Base-by-base conservation (phyloP, 202 grass and related monocot genomes). In the Bolboschoenoplectus hybrid region DNA sequence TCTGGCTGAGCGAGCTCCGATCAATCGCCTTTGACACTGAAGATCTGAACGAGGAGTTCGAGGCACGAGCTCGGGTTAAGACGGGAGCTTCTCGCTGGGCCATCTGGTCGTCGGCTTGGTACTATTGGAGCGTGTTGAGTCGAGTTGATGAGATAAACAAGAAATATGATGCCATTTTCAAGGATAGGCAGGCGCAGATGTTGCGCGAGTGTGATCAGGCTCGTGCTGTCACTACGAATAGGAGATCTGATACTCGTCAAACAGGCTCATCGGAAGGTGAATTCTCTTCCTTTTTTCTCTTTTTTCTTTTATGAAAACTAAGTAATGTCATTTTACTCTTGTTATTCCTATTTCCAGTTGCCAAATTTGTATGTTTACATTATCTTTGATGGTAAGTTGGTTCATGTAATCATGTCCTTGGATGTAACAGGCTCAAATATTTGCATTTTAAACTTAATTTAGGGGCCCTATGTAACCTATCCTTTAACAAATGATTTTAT, bases 1-100 rank as follows among this genome's bases (percentile, higher is more conserved):
- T 19, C 32, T 90, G 88, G 85, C 74, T 90, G 69, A 67, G 38
- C 16, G 85, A 90, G 41, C 88, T 90, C 63, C 44, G 85, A 32
- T 44, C 63, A 3, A 76, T 90, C 5, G 71, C 20, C 3, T 87
- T 85, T 50, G 85, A 86, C 36, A 69, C 69, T 64, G 84, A 89
- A 11, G 69, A 89, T 45, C 20, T 84, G 4, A 32, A 78, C 9
- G 61, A 89, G 1, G 66, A 85, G 67, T 80, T 83, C 5, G 49
- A 80, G 49, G 71, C 79, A 45, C 17, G 8, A 13, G 17, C 57
- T 47, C 39, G 14, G 17, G 17, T 84, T 16, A 36, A 32, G 4
- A 20, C 19, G n/a, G 0, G 19, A 20, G 20, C 44, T 19, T 69
- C 35, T 34, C 3, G 39, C 40, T 53, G 35, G 72, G 53, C 47